Base-by-base conservation (phyloP, 371 early-diverging fungal species). In the Capniomyces stellatus region DNA sequence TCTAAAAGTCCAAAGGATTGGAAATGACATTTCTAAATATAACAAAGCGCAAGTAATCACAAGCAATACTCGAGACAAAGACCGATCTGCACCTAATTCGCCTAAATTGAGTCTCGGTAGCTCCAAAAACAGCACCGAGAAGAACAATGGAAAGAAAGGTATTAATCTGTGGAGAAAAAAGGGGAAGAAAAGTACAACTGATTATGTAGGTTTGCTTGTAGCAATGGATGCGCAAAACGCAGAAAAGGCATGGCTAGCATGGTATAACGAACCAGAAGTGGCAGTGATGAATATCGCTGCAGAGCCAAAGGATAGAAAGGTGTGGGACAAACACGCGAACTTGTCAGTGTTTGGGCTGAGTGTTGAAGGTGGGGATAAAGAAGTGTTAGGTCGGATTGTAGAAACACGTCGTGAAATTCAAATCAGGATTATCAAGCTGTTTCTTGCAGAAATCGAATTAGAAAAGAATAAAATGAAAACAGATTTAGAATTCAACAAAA, bases 151-250 rank as follows among this genome's bases (percentile, higher is more conserved):
- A n/a, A n/a, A n/a, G n/a, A 51, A 51, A 51, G 23, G 28, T 23
- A 25, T 23, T 4, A 22, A 23, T 28, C 8, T 19, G 12, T 52
- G 52, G 41, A 52, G 46, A 46, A 31, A 27, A 10, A 46, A 52
- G 22, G 52, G 46, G 28, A 4, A 46, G 39, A 52, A 40, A 46
- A 46, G 29, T 40, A 22, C 19, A 6, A 52, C 15, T 15, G 41
- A 43, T 52, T 43, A 46, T 22, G 52, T 52, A 41, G 46, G 52
- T 4, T 21, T 52, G 3, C 3, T 28, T 18, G 52, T 41, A 12
- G 52, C 41, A 31, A 3, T 41, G 28, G 52, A 52, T 46, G 41
- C 43, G 8, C 27, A 19, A 24, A 29, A 46, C 19, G 52, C 52
- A 3, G 41, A 46, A 46, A 46, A 52, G 22, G 43, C 46, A 19